A percentile compares a stretch with the other conserved stretches of the same genome.
Evolutionary conservation across 2,329 filamentous ascomycete species (phyloP).

Genomic region (Colletotrichum tropicale): DNA sequence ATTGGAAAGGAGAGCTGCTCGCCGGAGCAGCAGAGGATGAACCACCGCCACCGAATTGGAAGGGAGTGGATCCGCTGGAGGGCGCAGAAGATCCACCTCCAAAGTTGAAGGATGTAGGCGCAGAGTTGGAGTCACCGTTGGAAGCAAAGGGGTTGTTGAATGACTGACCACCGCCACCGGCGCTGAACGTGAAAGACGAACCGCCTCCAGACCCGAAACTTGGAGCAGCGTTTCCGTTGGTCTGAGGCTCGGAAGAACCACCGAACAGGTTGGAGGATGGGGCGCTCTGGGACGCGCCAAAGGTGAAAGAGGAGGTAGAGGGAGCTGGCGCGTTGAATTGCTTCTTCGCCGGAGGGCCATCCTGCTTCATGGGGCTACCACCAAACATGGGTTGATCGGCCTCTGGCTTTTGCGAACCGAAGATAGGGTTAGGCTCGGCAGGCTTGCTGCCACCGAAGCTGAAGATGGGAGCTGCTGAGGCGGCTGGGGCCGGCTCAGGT

Average conservation of each 20-base stretch:
- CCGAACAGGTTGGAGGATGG: conserved; percentile 18
- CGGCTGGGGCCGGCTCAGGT: not conserved
- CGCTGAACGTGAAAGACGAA: conserved; percentile 24
- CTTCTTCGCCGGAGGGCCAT: conserved; percentile 38
- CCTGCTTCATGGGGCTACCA: conserved; percentile 48
- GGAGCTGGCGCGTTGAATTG: conserved; percentile 36
- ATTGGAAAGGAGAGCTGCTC: conserved; percentile 21
- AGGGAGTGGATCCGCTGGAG: conserved; percentile 28
- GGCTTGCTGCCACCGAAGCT: conserved; percentile 36
- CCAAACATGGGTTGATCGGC: conserved; percentile 37
- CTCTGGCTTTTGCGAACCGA: conserved; percentile 35
- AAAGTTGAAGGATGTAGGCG: conserved; percentile 40
- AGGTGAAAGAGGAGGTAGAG: conserved; percentile 36
- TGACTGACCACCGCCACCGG: conserved; percentile 23
- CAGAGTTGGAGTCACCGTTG: conserved; percentile 25
- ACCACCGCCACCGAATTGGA: conserved; percentile 43
- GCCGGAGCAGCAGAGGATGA: conserved; percentile 14
- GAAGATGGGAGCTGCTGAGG: conserved; percentile 32
- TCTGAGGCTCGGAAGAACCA: conserved; percentile 9
- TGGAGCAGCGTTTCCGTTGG: conserved; percentile 23
- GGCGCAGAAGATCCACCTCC: conserved; percentile 27
- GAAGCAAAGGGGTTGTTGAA: conserved; percentile 47
- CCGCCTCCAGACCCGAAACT: conserved; percentile 33
- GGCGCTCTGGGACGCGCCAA: conserved; percentile 35
- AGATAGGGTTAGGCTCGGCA: conserved; percentile 37